Evolutionary conservation across 192 early-diverging fungal species (phyloP).

Genomic region (Entomortierella lignicola): DNA sequence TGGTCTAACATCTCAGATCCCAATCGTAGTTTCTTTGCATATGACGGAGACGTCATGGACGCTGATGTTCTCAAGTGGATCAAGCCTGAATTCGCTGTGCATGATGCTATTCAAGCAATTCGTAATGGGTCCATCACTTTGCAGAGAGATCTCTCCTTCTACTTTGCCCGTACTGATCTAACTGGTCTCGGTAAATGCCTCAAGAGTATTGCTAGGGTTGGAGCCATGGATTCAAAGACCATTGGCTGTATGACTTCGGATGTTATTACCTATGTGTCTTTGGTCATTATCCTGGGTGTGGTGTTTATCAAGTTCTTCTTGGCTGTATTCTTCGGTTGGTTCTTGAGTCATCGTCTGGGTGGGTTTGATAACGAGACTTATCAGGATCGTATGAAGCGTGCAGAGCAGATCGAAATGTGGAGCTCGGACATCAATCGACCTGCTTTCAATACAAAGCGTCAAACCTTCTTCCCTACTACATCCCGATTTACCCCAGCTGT

Average conservation of each 20-base stretch:
- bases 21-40: slow-evolving; percentile 64
- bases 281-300: slow-evolving; percentile 74
- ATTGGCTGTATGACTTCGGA: slow-evolving; percentile 88
- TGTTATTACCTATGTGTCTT: slow-evolving; percentile 80
- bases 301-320: slow-evolving; percentile 79
- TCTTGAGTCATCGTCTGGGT: slow-evolving; percentile 81
- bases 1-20: slow-evolving; percentile 60
- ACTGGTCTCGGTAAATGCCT: slow-evolving; percentile 74
- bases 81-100: slow-evolving; percentile 67
- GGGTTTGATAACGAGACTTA: slow-evolving; percentile 73
- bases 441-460: slow-evolving; percentile 53
- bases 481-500: slow-evolving; percentile 56
- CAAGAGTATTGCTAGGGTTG: slow-evolving; percentile 78
- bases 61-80: slow-evolving; percentile 62
- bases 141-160: slow-evolving; percentile 54
- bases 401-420: slow-evolving; percentile 81
- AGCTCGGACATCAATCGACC: slow-evolving; percentile 74
- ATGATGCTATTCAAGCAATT: slow-evolving; percentile 59
- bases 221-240: slow-evolving; percentile 78
- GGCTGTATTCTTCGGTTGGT: slow-evolving; percentile 86
- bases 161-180: slow-evolving; percentile 56
- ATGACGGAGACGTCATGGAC: slow-evolving; percentile 54
- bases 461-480: slow-evolving; percentile 44
- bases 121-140: slow-evolving; percentile 25
- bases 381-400: slow-evolving; percentile 75